Evolutionary conservation across 352 stramenopile species (phyloP).

Genomic region (Phytophthora chlamydospora): DNA sequence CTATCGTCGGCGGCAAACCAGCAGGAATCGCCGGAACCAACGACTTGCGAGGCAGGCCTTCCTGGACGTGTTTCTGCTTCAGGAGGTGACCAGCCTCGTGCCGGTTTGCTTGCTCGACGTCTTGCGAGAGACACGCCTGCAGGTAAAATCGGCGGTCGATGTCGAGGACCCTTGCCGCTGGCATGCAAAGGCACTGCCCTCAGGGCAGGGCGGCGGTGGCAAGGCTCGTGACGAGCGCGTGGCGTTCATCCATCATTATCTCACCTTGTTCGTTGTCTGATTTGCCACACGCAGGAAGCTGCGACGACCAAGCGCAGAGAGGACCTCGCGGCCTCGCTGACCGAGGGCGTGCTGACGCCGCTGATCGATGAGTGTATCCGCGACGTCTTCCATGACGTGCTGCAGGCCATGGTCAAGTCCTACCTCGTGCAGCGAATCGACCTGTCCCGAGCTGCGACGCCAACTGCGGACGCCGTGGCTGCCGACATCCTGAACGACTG

Average conservation of each 20-base stretch:
- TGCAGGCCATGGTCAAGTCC: slow-evolving; percentile 45
- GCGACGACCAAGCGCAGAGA: slow-evolving; percentile 22
- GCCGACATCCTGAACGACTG: slow-evolving; percentile 45
- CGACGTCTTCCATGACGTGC: slow-evolving; percentile 40
- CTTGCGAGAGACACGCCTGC: slow-evolving; percentile 31
- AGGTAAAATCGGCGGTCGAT: slow-evolving; percentile 25
- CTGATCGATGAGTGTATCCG: slow-evolving; percentile 34
- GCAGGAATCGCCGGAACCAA: slow-evolving; percentile 23
- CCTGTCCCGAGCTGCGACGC: slow-evolving; percentile 37
- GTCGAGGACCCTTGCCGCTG: neutral
- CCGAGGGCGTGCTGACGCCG: slow-evolving; percentile 10
- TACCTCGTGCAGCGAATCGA: slow-evolving; percentile 41
- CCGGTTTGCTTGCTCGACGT: slow-evolving; percentile 50
- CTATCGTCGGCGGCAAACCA: slow-evolving; percentile 35
- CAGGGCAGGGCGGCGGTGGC: too few relatives aligned
- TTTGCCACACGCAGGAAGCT: slow-evolving; percentile 20
- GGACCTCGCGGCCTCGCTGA: slow-evolving; percentile 25
- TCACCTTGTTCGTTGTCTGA: neutral
- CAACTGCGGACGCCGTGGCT: slow-evolving; percentile 24
- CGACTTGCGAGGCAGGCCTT: slow-evolving; percentile 27
- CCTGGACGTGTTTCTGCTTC: slow-evolving; percentile 41
- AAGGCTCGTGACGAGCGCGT: neutral
- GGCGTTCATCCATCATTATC: slow-evolving; percentile 9
- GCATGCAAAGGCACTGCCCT: neutral
- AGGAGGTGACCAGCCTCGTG: slow-evolving; percentile 37